Evolutionary conservation across 768 basidiomycete species (phyloP).

Genomic region (Candolleomyces efflorescens): DNA sequence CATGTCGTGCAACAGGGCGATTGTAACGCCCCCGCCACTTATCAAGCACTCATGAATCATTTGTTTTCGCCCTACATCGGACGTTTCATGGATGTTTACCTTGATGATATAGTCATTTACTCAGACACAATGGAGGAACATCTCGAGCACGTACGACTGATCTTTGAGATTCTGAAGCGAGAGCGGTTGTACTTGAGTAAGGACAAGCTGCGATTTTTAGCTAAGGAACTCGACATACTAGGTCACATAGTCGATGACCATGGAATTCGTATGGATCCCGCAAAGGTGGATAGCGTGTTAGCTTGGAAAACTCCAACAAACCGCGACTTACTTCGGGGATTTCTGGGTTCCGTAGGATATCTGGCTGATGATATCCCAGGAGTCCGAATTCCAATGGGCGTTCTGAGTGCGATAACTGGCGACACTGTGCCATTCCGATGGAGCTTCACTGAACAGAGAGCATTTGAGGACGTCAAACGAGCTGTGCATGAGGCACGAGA

Average conservation of each 20-base stretch:
- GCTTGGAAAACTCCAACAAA: slow-evolving; percentile 32
- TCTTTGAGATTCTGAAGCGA: too few species aligned
- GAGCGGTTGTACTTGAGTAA: too few species aligned
- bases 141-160: too few species aligned
- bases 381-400: slow-evolving; percentile 34
- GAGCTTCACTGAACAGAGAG: slow-evolving; percentile 24
- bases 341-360: slow-evolving; percentile 23
- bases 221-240: slow-evolving; percentile 11
- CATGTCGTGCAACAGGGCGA: too few species aligned
- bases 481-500: slow-evolving; percentile 14
- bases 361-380: slow-evolving; percentile 28
- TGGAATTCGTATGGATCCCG: slow-evolving; percentile 38
- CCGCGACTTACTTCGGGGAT: slow-evolving; percentile 27
- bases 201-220: too few species aligned
- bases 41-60: too few species aligned
- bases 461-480: slow-evolving; percentile 32
- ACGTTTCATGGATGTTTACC: too few species aligned
- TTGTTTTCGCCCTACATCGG: too few species aligned
- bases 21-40: too few species aligned
- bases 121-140: too few species aligned
- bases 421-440: slow-evolving; percentile 22
- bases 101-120: too few species aligned
- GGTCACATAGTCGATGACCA: slow-evolving; percentile 26
- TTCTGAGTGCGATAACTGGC: slow-evolving; percentile 22
- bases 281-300: slow-evolving; percentile 34